Evolutionary conservation across 1,284 basidiomycete species (phyloP), one percentile per base, ranked within the genome.

Genomic region (Microbotryomycetes sp.): DNA sequence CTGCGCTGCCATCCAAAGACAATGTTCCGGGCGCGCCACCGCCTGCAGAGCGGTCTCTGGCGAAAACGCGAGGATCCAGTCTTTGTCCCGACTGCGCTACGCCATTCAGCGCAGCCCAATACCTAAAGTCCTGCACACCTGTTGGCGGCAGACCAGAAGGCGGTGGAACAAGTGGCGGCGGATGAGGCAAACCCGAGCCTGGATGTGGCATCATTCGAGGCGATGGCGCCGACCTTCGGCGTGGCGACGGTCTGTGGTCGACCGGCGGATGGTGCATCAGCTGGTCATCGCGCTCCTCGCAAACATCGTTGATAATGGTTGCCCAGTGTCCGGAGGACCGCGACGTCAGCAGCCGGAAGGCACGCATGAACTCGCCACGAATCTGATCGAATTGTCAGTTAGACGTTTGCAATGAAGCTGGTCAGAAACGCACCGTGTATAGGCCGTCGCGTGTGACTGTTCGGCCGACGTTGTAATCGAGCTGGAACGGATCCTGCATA

Each of bases 331-430:
- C 70, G 21, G 65, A 59, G 18, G 57, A 30, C 16, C 57, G 65
- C 16, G 66, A 65, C 16, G 68, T 66, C 47, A 78, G 67, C 41
- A 76, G 72, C 52, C 92, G 83, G 28, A 87, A 86, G 11, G 93
- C 94, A 45, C 94, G 86, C 90, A 97, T 97, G 75, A 97, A 96
- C 78, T 97, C 94, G 54, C 94, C 94, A 9, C 94, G 91, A 71
- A 98, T 94, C 90, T 93, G 57, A 45, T n/a, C 21, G 13, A 60
- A 51, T 45, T 47, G 13, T 54, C 54, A 30, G 30, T 27, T 47
- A 28, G 24, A 9, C 45, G 41, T 5, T 13, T 29, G 15, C 48
- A 11, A 18, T 24, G 15, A 23, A 11, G 16, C 23, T 53, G 29
- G 24, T 45, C 4, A 23, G 49, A 18, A 11, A 78, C 82, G 73